Conservation (phyloP, 305 asterid species). For the Ilex paraguariensis region DNA sequence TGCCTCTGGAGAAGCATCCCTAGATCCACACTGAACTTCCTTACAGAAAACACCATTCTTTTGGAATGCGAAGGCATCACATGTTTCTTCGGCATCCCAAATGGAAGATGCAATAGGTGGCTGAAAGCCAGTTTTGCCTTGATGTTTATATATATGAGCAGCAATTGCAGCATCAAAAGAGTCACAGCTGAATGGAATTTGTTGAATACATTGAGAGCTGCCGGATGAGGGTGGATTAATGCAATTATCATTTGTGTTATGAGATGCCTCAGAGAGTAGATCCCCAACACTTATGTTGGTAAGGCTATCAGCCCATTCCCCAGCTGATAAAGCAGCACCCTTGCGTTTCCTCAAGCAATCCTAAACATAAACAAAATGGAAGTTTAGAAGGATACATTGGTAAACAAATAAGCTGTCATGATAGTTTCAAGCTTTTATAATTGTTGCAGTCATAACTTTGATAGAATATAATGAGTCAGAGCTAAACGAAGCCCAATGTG, state of each 20-base stretch:
- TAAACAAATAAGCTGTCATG: too few relatives aligned
- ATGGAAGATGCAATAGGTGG: constrained; percentile 57
- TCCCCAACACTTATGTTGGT: constrained; percentile 83
- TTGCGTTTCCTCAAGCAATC: constrained; percentile 27
- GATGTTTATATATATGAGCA: constrained; percentile 82
- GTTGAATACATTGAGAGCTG: constrained; percentile 42
- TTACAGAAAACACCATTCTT: constrained; percentile 30
- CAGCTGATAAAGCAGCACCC: constrained; percentile 43
- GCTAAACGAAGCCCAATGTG: not conserved
- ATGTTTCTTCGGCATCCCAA: constrained; percentile 95
- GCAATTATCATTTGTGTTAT: constrained; percentile 34
- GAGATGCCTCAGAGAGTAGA: constrained; percentile 54
- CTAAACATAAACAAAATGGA: constrained; percentile 24
- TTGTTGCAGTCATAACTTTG: too few relatives aligned
- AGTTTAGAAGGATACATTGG: constrained; percentile 11
- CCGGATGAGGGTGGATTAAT: constrained; percentile 30
- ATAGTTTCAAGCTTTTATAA: too few relatives aligned
- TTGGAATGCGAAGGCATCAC: constrained; percentile 88
- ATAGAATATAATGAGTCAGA: not conserved
- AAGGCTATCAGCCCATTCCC: constrained; percentile 92
- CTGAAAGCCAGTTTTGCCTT: constrained; percentile 42
- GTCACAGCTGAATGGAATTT: constrained; percentile 70
- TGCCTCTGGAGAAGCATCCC: constrained; percentile 26
- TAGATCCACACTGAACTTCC: constrained; percentile 22
- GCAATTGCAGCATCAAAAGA: constrained; percentile 99